Evolutionary conservation across 2,329 filamentous ascomycete species (phyloP).

Genomic region (Ceratocystis huliohia): DNA sequence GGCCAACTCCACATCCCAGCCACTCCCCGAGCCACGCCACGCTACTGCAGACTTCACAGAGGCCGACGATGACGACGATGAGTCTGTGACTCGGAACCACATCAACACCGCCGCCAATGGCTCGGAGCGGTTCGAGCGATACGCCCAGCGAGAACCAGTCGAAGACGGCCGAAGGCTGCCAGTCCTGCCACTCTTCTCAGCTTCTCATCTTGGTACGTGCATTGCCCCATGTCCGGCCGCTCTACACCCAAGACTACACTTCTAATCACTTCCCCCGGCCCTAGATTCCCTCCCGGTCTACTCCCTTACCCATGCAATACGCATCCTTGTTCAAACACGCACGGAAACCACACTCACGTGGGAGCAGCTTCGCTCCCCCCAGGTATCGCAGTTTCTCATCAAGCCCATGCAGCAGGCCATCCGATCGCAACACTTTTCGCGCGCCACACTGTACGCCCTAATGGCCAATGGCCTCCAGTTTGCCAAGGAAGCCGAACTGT

Average conservation of each 20-base stretch:
- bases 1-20: neutral
- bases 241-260: neutral
- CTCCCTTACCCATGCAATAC: constrained; percentile 78
- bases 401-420: constrained; percentile 93
- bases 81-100: constrained; percentile 22
- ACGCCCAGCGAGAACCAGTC: constrained; percentile 19
- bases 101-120: constrained; percentile 30
- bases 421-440: constrained; percentile 66
- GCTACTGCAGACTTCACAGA: constrained; percentile 55
- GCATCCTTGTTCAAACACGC: constrained; percentile 66
- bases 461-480: constrained; percentile 94
- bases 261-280: constrained; percentile 11
- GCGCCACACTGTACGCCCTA: constrained; percentile 76
- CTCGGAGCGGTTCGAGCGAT: constrained; percentile 21
- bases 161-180: constrained; percentile 26
- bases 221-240: neutral
- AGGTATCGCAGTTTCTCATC: constrained; percentile 87
- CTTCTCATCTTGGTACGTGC: constrained; percentile 56
- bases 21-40: constrained; percentile 32
- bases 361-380: constrained; percentile 91
- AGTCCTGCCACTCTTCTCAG: constrained; percentile 65
- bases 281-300: constrained; percentile 78
- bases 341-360: constrained; percentile 88
- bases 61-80: constrained; percentile 40
- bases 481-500: constrained; percentile 68